Conservation (phyloP, 805 yeast genomes). For the Brettanomyces sp. region DNA sequence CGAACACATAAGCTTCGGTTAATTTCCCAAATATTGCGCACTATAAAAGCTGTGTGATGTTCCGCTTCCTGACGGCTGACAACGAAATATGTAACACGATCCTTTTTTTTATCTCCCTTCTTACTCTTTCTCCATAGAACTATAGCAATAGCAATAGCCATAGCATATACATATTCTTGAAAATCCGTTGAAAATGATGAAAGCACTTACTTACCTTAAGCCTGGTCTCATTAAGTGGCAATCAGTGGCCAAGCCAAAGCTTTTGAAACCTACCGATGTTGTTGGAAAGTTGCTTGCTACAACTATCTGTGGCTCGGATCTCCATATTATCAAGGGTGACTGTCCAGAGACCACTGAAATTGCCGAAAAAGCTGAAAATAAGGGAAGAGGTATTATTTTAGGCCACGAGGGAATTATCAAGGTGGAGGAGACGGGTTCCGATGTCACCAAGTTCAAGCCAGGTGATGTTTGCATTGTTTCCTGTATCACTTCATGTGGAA, state of each 20-base stretch:
- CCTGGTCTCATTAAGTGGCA: slow-evolving; percentile 31
- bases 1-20: too few species aligned
- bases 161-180: too few species aligned
- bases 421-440: slow-evolving; percentile 39
- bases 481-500: slow-evolving; percentile 55
- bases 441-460: slow-evolving; percentile 37
- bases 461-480: slow-evolving; percentile 58
- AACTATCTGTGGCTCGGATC: slow-evolving; percentile 59
- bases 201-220: slow-evolving; percentile 38
- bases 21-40: too few species aligned
- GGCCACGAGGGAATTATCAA: slow-evolving; percentile 60
- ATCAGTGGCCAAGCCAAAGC: slow-evolving; percentile 32
- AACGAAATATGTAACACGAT: too few species aligned
- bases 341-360: slow-evolving; percentile 42
- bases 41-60: too few species aligned
- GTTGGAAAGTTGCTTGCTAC: slow-evolving; percentile 46
- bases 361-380: slow-evolving; percentile 10
- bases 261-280: slow-evolving; percentile 44
- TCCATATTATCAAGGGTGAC: slow-evolving; percentile 53
- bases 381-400: slow-evolving; percentile 25
- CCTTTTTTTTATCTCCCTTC: too few species aligned
- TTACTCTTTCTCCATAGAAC: too few species aligned
- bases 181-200: slow-evolving; percentile 26
- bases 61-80: too few species aligned
- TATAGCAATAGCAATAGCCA: too few species aligned